Evolutionary conservation across 441 rosid species (phyloP), one percentile per base, ranked within the genome.

Genomic region (Raphanus hybrid): DNA sequence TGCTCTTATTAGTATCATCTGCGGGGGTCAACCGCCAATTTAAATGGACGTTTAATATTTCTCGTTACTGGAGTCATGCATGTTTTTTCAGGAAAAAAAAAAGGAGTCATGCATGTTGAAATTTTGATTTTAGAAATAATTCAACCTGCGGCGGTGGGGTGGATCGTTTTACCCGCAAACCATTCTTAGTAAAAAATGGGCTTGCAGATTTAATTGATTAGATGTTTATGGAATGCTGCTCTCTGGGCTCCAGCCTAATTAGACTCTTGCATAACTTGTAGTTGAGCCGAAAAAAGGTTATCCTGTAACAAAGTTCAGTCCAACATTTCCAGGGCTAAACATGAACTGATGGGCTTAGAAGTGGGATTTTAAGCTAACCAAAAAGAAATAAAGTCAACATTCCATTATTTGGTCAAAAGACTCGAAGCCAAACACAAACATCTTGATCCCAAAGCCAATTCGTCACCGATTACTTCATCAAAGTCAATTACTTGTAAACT

Each of bases 401-500:
- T 55, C 27, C 18, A 14, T 50, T 16, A 23, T 39, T 76, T 20
- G 72, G 86, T 83, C 78, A 80, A 80, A 61, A 45, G 45, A 41
- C 45, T 41, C 4, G 16, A 3, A 45, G 10, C 68, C 60, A 73
- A 67, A 62, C 29, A 62, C 68, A 48, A 73, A 66, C 39, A 20
- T 12, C 78, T 73, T 71, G 12, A 62, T 55, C 65, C 15, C 62
- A 75, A 78, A 57, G 61, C 61, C 1, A 55, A 39, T 61, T 43
- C 76, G 69, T 54, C 32, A 41, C 29, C 39, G 14, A 78, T 81
- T 83, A 80, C 84, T 79, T 64, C 45, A 75, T 70, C 77, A 63
- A 75, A 74, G 61, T 29, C 61, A 73, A 16, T 57, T 57, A 57
- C 61, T 57, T 57, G 61, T 20, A 57, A 11, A 34, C 20, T 6